Percentiles rank a stretch among this genome's conserved stretches.
These are phyloP conservation scores for Pseudopithomyces chartarum DNA, from an alignment of 2,329 filamentous ascomycete genomes.

Conservation along the genomic window DNA sequence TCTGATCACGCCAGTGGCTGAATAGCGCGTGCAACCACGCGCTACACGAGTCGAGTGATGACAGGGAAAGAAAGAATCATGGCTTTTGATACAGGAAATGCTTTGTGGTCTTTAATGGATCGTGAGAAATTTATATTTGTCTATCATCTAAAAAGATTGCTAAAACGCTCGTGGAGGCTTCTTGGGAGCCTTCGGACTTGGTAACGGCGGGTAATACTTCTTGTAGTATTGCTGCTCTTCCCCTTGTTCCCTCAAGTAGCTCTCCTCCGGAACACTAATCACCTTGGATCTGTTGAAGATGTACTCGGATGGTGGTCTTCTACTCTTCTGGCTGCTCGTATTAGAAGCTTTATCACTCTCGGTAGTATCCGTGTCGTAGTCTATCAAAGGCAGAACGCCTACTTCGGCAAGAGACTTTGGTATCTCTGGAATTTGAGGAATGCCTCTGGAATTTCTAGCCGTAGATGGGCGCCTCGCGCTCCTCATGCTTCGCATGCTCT, in stretches of 20 bases:
- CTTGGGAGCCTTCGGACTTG: constrained; percentile 17
- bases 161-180: constrained; percentile 13
- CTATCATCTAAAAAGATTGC: neutral
- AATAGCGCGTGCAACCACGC: too few species aligned
- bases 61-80: neutral
- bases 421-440: constrained; percentile 15
- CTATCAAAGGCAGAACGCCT: constrained; percentile 25
- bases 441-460: constrained; percentile 2
- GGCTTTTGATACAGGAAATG: neutral
- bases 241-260: constrained; percentile 23
- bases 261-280: constrained; percentile 31
- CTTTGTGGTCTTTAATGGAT: neutral
- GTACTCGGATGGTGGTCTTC: constrained; percentile 29
- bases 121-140: neutral
- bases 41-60: neutral
- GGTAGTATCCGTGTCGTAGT: constrained; percentile 31
- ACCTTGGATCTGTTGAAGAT: constrained; percentile 34
- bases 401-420: constrained; percentile 22
- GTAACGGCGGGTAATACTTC: constrained; percentile 30
- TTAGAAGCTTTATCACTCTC: constrained; percentile 14
- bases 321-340: constrained; percentile 10
- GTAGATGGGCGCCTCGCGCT: constrained; percentile 12
- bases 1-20: too few species aligned
- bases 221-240: constrained; percentile 24
- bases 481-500: neutral